Percentiles rank a stretch among this genome's conserved stretches.
These are phyloP conservation scores for Sphagnum magellanicum DNA, from an alignment of 228 moss, liverwort and hornwort genomes.

Conservation along the genomic window DNA sequence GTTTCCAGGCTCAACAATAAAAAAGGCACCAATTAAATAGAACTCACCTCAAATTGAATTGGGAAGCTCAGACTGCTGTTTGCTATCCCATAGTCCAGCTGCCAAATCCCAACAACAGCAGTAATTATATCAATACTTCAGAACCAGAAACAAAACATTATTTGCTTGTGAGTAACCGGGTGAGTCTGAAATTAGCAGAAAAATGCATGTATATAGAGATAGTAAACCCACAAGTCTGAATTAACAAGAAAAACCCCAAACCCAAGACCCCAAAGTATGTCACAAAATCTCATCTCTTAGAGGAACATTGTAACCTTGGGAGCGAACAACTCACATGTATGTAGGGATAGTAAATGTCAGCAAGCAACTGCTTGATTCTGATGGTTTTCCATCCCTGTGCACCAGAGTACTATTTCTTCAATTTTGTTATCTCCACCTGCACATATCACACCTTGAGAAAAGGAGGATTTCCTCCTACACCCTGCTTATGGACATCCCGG, in stretches of 20 bases:
- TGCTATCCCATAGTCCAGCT: too few species aligned
- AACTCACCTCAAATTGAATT: conserved; percentile 21
- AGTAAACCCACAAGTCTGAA: too few species aligned
- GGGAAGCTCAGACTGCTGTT: conserved; percentile 15
- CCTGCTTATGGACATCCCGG: conserved; percentile 29
- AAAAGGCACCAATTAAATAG: too few species aligned
- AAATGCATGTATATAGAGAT: conserved; percentile 1
- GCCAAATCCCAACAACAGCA: too few species aligned
- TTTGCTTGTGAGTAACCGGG: too few species aligned
- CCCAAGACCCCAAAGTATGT: not conserved
- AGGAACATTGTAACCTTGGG: too few species aligned
- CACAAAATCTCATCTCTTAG: too few species aligned
- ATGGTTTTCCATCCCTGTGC: conserved; percentile 6
- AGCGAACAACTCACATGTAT: conserved; percentile 25
- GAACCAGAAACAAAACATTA: too few species aligned
- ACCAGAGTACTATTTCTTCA: conserved; percentile 21
- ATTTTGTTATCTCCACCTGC: conserved; percentile 29
- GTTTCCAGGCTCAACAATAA: too few species aligned
- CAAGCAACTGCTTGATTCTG: conserved; percentile 12
- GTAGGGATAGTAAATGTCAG: conserved; percentile 30
- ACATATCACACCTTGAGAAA: conserved; percentile 18
- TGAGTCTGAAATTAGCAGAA: too few species aligned
- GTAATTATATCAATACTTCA: too few species aligned
- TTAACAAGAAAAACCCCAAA: not conserved
- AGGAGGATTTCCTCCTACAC: too few species aligned